A percentile compares a stretch with the other conserved stretches of the same genome.
These are phyloP conservation scores for Diversispora epigaea DNA, from an alignment of 192 early-diverging fungal species.

Conservation along the genomic window DNA sequence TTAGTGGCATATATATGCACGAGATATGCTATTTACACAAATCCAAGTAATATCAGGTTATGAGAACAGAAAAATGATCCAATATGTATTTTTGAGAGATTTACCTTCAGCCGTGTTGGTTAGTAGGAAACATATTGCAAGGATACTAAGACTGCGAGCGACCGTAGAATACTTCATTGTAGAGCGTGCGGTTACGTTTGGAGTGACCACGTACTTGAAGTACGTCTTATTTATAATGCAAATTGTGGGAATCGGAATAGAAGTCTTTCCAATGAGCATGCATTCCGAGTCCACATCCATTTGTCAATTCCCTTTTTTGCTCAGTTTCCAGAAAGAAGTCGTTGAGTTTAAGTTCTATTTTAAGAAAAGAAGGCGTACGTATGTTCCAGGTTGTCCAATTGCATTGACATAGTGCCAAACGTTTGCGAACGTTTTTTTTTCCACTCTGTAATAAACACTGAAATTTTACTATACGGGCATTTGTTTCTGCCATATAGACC, in stretches of 20 bases:
- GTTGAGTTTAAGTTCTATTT: slow-evolving; percentile 13
- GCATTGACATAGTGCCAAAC: not conserved
- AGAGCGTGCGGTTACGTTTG: slow-evolving; percentile 5
- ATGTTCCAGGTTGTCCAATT: not conserved
- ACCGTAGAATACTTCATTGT: not conserved
- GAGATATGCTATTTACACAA: no score
- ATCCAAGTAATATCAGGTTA: not conserved
- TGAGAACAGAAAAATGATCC: slow-evolving; percentile 12
- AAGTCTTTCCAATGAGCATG: slow-evolving; percentile 8
- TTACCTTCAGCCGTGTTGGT: slow-evolving; percentile 9
- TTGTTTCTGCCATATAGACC: no score
- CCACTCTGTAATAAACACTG: no score
- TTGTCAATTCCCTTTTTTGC: slow-evolving; percentile 4
- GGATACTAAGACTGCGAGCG: not conserved
- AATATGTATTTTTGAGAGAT: slow-evolving; percentile 2
- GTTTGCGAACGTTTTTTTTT: not conserved
- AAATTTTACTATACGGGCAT: no score
- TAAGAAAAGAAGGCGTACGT: not conserved
- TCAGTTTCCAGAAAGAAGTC: not conserved
- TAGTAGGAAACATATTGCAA: slow-evolving; percentile 11
- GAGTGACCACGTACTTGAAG: slow-evolving; percentile 4
- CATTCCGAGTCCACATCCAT: not conserved
- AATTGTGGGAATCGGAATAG: slow-evolving; percentile 5
- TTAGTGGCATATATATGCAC: no score
- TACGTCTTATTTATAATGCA: slow-evolving; percentile 7